Evolutionary conservation across 2,329 filamentous ascomycete species (phyloP), one percentile per base, ranked within the genome.

Genomic region (Coniella vitis): DNA sequence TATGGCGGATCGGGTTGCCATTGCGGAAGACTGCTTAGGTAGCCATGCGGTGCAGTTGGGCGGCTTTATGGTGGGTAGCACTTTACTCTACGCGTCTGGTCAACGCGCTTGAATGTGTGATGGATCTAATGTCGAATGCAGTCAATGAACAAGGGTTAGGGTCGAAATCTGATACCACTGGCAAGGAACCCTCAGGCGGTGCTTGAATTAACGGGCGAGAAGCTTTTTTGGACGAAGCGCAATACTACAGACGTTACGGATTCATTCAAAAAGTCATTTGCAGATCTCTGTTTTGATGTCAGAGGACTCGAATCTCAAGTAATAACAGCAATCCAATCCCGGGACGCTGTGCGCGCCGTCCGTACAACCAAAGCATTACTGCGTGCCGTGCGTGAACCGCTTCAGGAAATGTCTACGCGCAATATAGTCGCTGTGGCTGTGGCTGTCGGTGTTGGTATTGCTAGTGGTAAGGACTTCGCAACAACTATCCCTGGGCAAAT

Each of bases 401-500:
- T 14, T 4, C 25, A 42, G 32, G 17, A 14, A 36, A 53, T 53
- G 51, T 53, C 51, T 51, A 37, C 47, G 25, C 51, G 51, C 37
- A 53, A 51, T 25, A 39, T 53, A 9, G 31, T 31, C 17, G 51
- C 47, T 16, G 32, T 53, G 3, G 38, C 35, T 7, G 13, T 44
- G 20, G 49, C 51, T 21, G 36, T 50, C 32, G 48, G 37, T 22
- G 19, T 42, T 14, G 60, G 60, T 3, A 42, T 61, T 16, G 51
- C 53, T 10, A 54, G 59, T 51, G 59, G 59, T 61, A 51, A 29
- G 7, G 51, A 21, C 20, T 2, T 20, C 21, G 29, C 12, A 32
- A 10, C n/a, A 34, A 21, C 4, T 8, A 4, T 21, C 16, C 29
- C 9, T 12, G 25, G 12, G n/a, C 16, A 38, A 22, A 19, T 39